These are phyloP conservation scores for Coemansia sp. DNA, from an alignment of 192 early-diverging fungal species.

Conservation along the genomic window DNA sequence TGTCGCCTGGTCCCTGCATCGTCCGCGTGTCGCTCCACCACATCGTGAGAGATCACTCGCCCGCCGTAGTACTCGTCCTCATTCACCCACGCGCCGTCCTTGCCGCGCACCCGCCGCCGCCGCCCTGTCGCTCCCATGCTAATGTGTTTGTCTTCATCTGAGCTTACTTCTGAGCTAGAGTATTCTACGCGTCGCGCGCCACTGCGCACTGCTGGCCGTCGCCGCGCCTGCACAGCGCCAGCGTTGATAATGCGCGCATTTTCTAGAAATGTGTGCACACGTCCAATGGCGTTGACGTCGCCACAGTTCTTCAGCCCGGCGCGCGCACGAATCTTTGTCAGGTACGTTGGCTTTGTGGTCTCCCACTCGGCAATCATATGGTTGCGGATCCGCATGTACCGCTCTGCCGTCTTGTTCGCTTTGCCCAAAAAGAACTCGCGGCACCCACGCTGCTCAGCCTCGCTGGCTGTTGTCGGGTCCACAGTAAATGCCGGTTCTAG, in stretches of 20 bases:
- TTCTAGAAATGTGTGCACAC: constrained; percentile 86
- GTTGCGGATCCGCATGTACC: constrained; percentile 87
- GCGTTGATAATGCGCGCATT: constrained; percentile 74
- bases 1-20: not conserved
- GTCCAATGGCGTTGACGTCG: constrained; percentile 89
- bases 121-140: not conserved
- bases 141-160: not conserved
- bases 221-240: constrained; percentile 44
- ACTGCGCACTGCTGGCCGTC: constrained; percentile 5
- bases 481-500: not conserved
- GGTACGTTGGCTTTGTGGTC: constrained; percentile 62
- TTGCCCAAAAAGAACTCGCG: constrained; percentile 69
- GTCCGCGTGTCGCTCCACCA: constrained; percentile 18
- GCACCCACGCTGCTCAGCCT: constrained; percentile 26
- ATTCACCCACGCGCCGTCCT: constrained; percentile 17
- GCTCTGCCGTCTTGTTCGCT: constrained; percentile 78
- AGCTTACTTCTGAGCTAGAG: not conserved
- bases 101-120: constrained; percentile 15
- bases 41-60: constrained; percentile 32
- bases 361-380: constrained; percentile 83
- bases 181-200: not conserved
- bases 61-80: constrained; percentile 34
- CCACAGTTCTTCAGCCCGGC: constrained; percentile 77
- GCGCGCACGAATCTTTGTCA: constrained; percentile 80
- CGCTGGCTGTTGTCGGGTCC: constrained; percentile 7